Evolutionary conservation across 1,139 yeast species (phyloP).

Genomic region (Saccharomyces hybrid): DNA sequence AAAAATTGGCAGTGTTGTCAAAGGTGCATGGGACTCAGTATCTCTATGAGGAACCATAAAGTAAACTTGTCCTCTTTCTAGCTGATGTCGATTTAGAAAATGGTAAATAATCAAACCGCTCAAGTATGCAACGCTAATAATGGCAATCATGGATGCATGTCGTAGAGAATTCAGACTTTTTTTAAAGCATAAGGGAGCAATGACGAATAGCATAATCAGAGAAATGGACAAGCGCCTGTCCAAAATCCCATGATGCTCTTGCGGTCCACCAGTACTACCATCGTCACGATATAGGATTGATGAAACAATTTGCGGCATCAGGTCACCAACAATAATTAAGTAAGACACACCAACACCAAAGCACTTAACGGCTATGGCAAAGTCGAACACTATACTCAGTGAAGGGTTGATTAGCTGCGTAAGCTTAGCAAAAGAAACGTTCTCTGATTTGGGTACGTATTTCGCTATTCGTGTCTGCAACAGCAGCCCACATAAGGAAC

Average conservation of each 20-base stretch:
- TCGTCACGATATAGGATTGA: constrained; percentile 26
- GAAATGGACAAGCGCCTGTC: constrained; percentile 61
- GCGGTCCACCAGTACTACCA: not conserved
- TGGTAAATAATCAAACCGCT: constrained; percentile 55
- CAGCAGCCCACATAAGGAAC: constrained; percentile 24
- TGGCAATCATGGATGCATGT: constrained; percentile 62
- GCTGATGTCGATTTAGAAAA: constrained; percentile 37
- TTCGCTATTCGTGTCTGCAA: constrained; percentile 32
- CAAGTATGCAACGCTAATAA: constrained; percentile 59
- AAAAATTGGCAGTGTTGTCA: constrained; percentile 38
- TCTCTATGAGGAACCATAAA: constrained; percentile 33
- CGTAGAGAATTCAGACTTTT: constrained; percentile 59
- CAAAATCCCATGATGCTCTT: constrained; percentile 8
- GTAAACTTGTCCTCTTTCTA: constrained; percentile 37
- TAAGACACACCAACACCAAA: constrained; percentile 73
- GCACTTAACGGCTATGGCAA: constrained; percentile 84
- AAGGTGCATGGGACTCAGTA: constrained; percentile 26
- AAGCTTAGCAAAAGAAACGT: constrained; percentile 73
- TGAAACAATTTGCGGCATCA: constrained; percentile 60
- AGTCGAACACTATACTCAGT: constrained; percentile 73
- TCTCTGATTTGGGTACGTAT: constrained; percentile 54
- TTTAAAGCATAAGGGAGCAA: constrained; percentile 55
- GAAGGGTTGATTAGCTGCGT: constrained; percentile 76
- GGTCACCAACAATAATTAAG: constrained; percentile 67
- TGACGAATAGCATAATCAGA: constrained; percentile 46